Evolutionary conservation across 441 rosid species (phyloP), one percentile per base, ranked within the genome.

Genomic region (Bruguiera hainesii): DNA sequence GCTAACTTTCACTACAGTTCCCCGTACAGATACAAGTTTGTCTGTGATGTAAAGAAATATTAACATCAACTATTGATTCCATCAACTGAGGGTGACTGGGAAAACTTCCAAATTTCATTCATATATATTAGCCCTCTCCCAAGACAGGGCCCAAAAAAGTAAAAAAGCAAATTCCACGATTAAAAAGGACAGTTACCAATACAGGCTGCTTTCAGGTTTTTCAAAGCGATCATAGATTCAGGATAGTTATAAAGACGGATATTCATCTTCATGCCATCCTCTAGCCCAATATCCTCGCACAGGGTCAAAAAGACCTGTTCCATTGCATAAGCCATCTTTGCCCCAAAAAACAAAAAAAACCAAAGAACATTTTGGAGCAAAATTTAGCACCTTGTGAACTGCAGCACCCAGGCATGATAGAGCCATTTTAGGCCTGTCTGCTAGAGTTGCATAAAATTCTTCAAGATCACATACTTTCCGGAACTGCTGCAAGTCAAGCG

Each of bases 11-110:
- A 92, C 91, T 23, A 92, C 92, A 0, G 93, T 87, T 56, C 98
- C 99, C 66, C 88, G 88, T 62, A 95, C 86, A 30, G 99, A 89
- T 60, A 92, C 97, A 76, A 95, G 95, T 82, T 92, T 95, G 70
- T 91, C 99, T 95, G 88, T 42, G 77, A 78, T 67, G 57, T 37
- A 64, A 80, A 65, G 65, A 67, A 33, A 62, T 11, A 21, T 56
- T 29, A 25, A 65, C 65, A 61, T 51, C 63, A 56, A 56, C 62
- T 26, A 49, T n/a, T 16, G 23, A 5, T 59, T 63, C 64, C 60
- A 20, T 31, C 56, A 37, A 21, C 60, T 50, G 6, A 57, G 57
- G n/a, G 42, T 1, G 59, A 20, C 19, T 21, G 25, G 13, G 19
- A 60, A 64, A 63, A 18, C 29, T 8, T 64, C 28, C 37, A 8